Base-by-base conservation (phyloP, 352 stramenopile species). In the Phytophthora tentaculata region DNA sequence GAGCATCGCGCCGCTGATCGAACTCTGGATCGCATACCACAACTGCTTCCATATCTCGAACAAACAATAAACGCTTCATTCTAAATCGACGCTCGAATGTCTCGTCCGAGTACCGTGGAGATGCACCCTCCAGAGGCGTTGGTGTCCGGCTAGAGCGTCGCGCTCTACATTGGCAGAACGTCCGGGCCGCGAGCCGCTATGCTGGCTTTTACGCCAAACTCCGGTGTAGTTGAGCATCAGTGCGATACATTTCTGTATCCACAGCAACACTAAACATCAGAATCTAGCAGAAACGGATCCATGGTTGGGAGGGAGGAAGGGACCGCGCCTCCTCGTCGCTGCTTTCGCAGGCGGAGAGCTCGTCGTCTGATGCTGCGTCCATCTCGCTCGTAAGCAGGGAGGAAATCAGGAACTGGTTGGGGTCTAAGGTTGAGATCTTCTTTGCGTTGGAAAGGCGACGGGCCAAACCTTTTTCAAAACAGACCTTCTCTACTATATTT, bases 381-480 rank as follows among this genome's bases (percentile, higher is more conserved):
- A 45, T 45, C 39, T 45, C 17, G 39, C 39, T 7, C 26, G 35
- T 43, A 5, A 10, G 35, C 35, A 43, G 5, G 35, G 7, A 32
- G 35, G 13, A 43, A 8, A 45, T 22, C 39, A 8, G 17, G 2
- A 32, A 32, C 2, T 45, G 39, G 8, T 45, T 45, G 39, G 4
- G 39, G 39, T 45, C 17, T 45, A 16, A 20, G 39, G 7, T 32
- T n/a, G n/a, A n/a, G 26, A n/a, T n/a, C n/a, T 20, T 2, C 39
- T 45, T 5, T 4, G 39, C 39, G 39, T 20, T 45, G 39, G 39
- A 19, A 45, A 45, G 5, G 17, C 2, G 35, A 45, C 9, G 16
- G 39, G 22, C 39, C 39, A 45, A 45, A 45, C 39, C 16, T 20
- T 45, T 45, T 45, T 45, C 39, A 16, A 47, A 47, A 47, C 39